Evolutionary conservation across 2,329 filamentous ascomycete species (phyloP).

Genomic region (Pseudopithomyces maydicus): DNA sequence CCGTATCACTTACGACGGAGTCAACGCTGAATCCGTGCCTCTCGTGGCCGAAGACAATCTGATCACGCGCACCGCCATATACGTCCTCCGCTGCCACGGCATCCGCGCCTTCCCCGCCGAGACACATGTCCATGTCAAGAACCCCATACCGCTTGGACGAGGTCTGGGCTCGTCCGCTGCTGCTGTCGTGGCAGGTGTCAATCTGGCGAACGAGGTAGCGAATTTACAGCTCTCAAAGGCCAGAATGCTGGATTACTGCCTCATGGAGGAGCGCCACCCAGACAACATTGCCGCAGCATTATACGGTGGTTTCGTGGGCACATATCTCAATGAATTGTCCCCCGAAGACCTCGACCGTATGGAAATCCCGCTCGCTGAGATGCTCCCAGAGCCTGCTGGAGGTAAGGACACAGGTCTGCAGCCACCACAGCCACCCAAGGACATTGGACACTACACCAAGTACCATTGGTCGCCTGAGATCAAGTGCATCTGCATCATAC

Average conservation of each 20-base stretch:
- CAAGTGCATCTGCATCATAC: slow-evolving; percentile 96
- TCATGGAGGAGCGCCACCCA: slow-evolving; percentile 79
- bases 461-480: slow-evolving; percentile 94
- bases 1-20: slow-evolving; percentile 86
- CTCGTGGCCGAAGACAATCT: slow-evolving; percentile 87
- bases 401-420: slow-evolving; percentile 86
- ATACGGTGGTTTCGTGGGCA: slow-evolving; percentile 95
- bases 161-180: slow-evolving; percentile 95
- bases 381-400: slow-evolving; percentile 86
- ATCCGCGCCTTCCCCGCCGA: slow-evolving; percentile 79
- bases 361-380: slow-evolving; percentile 93
- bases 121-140: slow-evolving; percentile 93
- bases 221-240: slow-evolving; percentile 77
- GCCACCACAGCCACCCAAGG: slow-evolving; percentile 85
- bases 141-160: slow-evolving; percentile 90
- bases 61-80: slow-evolving; percentile 90
- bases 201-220: slow-evolving; percentile 87
- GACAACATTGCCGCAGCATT: slow-evolving; percentile 81
- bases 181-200: slow-evolving; percentile 93
- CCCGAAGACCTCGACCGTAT: slow-evolving; percentile 87
- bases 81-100: slow-evolving; percentile 90
- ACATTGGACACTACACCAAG: slow-evolving; percentile 95
- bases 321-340: slow-evolving; percentile 89
- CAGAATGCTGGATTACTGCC: slow-evolving; percentile 89
- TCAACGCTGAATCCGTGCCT: slow-evolving; percentile 77